phyloP scores from a whole-genome alignment of 2,329 filamentous ascomycete genomes.

The Fusarium siculi region DNA sequence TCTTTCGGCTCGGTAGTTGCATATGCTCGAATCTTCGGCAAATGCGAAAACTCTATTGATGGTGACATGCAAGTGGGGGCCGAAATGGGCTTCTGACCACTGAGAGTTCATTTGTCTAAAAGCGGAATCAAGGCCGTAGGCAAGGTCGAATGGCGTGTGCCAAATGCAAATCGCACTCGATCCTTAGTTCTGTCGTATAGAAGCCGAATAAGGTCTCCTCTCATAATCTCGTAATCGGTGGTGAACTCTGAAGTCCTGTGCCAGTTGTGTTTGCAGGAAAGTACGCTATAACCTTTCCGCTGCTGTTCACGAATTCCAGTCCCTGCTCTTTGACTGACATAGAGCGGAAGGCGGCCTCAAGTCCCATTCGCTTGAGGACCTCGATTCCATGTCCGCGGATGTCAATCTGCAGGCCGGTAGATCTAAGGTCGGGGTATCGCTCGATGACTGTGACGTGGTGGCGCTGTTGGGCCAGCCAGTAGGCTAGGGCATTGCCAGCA shows the following conservation, averaged over 20 bases:
- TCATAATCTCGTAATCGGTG: constrained; percentile 65
- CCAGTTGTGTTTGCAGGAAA: constrained; percentile 47
- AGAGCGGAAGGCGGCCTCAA: constrained; percentile 44
- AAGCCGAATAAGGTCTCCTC: constrained; percentile 60
- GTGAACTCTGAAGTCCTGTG: constrained; percentile 49
- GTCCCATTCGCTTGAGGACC: constrained; percentile 52
- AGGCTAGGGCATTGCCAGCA: no score
- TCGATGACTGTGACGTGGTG: no score
- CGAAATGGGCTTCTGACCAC: no score
- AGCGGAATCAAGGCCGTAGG: background rate
- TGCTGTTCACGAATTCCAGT: constrained; percentile 55
- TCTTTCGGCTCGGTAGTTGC: background rate
- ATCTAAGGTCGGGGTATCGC: no score
- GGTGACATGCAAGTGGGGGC: background rate
- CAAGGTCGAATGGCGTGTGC: background rate
- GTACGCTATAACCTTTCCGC: constrained; percentile 50
- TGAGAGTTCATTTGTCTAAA: no score
- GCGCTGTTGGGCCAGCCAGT: no score
- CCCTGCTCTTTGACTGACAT: constrained; percentile 60
- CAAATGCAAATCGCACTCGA: constrained; percentile 43
- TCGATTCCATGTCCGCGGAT: constrained; percentile 53
- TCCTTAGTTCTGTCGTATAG: constrained; percentile 53
- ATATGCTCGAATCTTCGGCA: background rate
- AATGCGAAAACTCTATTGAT: background rate
- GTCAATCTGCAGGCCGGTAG: no score